phyloP scores from a whole-genome alignment of 257 asterid species.

The Jaltomata sinuosa region DNA sequence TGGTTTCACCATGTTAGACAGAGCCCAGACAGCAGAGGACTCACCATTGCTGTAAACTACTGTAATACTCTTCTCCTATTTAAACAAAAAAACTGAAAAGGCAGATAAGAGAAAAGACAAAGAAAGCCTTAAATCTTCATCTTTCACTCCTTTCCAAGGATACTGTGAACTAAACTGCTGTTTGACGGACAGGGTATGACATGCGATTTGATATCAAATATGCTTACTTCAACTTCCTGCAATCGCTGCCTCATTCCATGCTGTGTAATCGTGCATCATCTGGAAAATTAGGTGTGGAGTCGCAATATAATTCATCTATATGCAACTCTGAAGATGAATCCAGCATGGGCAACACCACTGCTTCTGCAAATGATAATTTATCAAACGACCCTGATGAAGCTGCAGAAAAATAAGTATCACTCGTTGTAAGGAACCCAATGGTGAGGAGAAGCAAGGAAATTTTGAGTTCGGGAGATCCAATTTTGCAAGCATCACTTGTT shows the following conservation, averaged over 20 bases:
- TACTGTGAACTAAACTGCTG: not conserved
- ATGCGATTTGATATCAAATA: constrained; percentile 84
- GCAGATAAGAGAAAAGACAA: not conserved
- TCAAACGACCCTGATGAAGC: not conserved
- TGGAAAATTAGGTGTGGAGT: constrained; percentile 1
- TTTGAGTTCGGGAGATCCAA: not conserved
- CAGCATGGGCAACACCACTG: not conserved
- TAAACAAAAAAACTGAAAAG: not conserved
- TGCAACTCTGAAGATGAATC: constrained; percentile 14
- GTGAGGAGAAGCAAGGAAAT: not conserved
- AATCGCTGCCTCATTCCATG: constrained; percentile 37
- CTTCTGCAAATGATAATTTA: not conserved
- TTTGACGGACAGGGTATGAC: constrained; percentile 72
- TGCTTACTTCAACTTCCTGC: constrained; percentile 89
- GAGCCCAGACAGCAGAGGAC: constrained; percentile 52
- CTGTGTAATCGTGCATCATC: constrained; percentile 8
- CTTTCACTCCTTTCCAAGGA: not conserved
- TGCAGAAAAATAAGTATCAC: not conserved
- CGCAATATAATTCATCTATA: not conserved
- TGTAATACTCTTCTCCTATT: constrained; percentile 32
- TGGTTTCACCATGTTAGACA: constrained; percentile 94
- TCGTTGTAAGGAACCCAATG: not conserved
- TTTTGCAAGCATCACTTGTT: not conserved
- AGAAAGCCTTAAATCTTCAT: not conserved
- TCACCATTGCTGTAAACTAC: constrained; percentile 76